Evolutionary conservation across 2,329 filamentous ascomycete genomes (phyloP).

Genomic region (Acrodontium crateriforme): DNA sequence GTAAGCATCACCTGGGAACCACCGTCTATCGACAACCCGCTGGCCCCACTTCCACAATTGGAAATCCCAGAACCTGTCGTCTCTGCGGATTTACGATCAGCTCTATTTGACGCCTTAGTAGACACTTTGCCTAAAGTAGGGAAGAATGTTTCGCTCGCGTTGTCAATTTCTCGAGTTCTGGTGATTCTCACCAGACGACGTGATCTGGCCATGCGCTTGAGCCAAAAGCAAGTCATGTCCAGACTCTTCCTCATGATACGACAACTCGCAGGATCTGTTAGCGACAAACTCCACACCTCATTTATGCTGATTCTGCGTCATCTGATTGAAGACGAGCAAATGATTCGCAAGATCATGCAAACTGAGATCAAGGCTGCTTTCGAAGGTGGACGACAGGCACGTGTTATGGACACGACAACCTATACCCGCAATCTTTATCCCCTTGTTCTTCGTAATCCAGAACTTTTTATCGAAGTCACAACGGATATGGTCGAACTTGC

Average conservation of each 20-base stretch:
- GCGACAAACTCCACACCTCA: constrained; percentile 57
- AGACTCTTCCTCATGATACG: constrained; percentile 90
- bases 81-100: constrained; percentile 49
- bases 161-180: constrained; percentile 69
- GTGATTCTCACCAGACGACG: constrained; percentile 77
- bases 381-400: constrained; percentile 33
- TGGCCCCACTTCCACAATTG: constrained; percentile 36
- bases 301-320: constrained; percentile 84
- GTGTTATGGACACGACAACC: constrained; percentile 49
- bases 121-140: constrained; percentile 74
- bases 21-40: constrained; percentile 29
- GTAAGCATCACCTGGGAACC: constrained; percentile 54
- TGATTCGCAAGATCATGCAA: constrained; percentile 79
- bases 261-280: constrained; percentile 68
- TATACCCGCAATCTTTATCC: constrained; percentile 70
- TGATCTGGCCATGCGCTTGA: constrained; percentile 58
- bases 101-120: constrained; percentile 63
- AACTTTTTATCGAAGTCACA: constrained; percentile 74
- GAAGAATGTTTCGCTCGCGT: constrained; percentile 72
- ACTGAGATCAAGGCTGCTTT: constrained; percentile 75
- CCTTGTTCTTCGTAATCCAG: constrained; percentile 65
- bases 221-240: constrained; percentile 79
- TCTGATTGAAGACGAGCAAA: constrained; percentile 86
- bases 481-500: constrained; percentile 68
- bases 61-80: constrained; percentile 49